Evolutionary conservation across 139 green algal species (phyloP), one percentile per base, ranked within the genome.

Genomic region (Volvox africanus): DNA sequence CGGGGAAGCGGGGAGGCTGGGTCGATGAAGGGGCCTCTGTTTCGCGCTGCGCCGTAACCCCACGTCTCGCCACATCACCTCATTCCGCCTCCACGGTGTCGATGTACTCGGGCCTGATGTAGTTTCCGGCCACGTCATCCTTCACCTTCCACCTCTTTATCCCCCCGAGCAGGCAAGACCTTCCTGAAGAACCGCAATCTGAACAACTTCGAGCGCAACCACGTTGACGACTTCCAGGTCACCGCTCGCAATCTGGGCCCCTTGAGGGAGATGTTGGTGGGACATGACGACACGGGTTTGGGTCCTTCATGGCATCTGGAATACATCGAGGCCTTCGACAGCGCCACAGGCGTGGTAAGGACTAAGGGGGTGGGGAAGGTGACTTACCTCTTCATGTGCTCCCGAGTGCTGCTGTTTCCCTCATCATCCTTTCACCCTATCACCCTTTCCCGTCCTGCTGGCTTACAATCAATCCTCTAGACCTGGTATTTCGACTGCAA

Each of bases 401-500:
- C n/a, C n/a, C n/a, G n/a, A n/a, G n/a, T 55, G 44, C 5, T 9
- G 9, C 5, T 55, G 44, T 55, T 55, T 9, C 44, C 44, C 9
- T 55, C 44, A n/a, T 55, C 44, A 9, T 55, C 44, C 44, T 9
- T 9, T 55, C 44, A 55, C 9, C 44, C 44, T 55, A 14, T 73
- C 5, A 24, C 65, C 65, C 65, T 24, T 73, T 11, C 65, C 65
- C 18, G 18, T 61, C 33, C 44, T 55, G 18, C 22, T 65, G 32
- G 30, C 0, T 65, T 13, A 13, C 35, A 55, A 55, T 79, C 32
- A 19, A 14, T 61, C 30, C 86, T 62, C 84, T 88, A 94, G 91
- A 94, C 86, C 5, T 92, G 87, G 87, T 95, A 91, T 76, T 95
- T 95, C 79, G 86, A 92, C 17, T 95, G 93, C 89, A 92, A 93